A percentile compares a stretch with the other conserved stretches of the same genome.
Evolutionary conservation across 257 asterid species (phyloP).

Genomic region (Primulina tabacum): DNA sequence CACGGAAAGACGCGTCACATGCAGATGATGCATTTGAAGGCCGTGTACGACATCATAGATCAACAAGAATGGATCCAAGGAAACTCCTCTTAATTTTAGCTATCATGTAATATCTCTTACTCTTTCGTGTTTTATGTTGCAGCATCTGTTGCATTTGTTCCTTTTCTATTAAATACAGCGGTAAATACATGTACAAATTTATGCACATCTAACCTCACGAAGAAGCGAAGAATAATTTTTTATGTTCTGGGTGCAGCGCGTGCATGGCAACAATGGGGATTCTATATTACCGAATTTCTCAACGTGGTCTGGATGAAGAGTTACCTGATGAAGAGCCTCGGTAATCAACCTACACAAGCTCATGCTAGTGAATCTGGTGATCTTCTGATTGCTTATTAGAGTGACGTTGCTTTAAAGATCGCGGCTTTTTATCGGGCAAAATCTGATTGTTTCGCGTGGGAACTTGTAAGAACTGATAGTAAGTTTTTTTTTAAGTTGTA

Average conservation of each 20-base stretch:
- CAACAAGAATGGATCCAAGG: slow-evolving; percentile 94
- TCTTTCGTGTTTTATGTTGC: neutral
- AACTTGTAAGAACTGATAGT: slow-evolving; percentile 8
- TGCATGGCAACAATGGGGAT: slow-evolving; percentile 98
- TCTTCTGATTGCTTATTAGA: slow-evolving; percentile 10
- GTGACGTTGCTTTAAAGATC: slow-evolving; percentile 6
- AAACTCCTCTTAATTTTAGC: slow-evolving; percentile 82
- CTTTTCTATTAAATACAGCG: neutral
- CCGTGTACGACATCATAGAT: slow-evolving; percentile 60
- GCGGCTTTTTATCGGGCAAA: neutral
- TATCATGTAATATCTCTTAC: slow-evolving; percentile 52
- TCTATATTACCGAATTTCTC: slow-evolving; percentile 80
- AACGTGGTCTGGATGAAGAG: slow-evolving; percentile 60
- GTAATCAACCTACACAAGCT: slow-evolving; percentile 25
- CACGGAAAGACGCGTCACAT: slow-evolving; percentile 65
- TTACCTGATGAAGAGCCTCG: slow-evolving; percentile 44
- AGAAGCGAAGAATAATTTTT: neutral
- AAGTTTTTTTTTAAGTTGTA: slow-evolving; percentile 22
- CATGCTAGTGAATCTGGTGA: slow-evolving; percentile 1
- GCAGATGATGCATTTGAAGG: slow-evolving; percentile 69
- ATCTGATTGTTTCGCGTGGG: neutral
- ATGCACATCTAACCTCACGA: neutral
- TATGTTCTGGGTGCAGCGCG: slow-evolving; percentile 54
- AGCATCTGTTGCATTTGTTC: neutral
- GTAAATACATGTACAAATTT: neutral